A percentile compares a stretch with the other conserved stretches of the same genome.
These are phyloP conservation scores for Kwoniella sp. DNA, from an alignment of 768 basidiomycete species.

Conservation along the genomic window DNA sequence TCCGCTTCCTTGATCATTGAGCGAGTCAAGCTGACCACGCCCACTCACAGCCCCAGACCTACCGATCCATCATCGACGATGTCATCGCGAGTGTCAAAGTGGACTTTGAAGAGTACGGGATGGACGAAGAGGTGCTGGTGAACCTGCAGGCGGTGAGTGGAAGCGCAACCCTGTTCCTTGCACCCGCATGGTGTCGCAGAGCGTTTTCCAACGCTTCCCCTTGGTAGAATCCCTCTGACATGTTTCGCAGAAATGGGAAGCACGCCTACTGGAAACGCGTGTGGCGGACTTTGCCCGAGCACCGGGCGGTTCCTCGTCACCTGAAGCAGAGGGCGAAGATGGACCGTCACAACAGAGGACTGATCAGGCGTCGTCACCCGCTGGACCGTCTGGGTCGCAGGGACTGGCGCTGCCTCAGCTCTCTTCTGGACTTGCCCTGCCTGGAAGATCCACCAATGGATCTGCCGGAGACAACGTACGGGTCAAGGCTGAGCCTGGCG, in stretches of 20 bases:
- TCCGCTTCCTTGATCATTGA: background rate
- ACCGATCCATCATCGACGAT: conserved; percentile 94
- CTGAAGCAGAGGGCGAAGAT: conserved; percentile 62
- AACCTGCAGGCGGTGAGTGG: conserved; percentile 79
- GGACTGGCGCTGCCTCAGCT: conserved; percentile 4
- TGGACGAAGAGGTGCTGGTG: conserved; percentile 81
- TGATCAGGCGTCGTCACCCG: conserved; percentile 5
- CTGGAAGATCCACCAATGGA: conserved; percentile 5
- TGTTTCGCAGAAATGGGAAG: conserved; percentile 82
- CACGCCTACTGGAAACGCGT: conserved; percentile 84
- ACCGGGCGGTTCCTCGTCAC: conserved; percentile 58
- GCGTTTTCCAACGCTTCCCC: background rate
- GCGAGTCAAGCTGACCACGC: background rate
- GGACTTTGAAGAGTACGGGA: conserved; percentile 96
- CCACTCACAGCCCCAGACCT: conserved; percentile 82
- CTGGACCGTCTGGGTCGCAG: conserved; percentile 5
- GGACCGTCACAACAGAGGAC: conserved; percentile 25
- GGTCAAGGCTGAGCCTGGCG: conserved; percentile 33
- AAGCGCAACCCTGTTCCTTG: background rate
- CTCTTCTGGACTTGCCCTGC: conserved; percentile 13
- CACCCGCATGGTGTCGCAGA: background rate
- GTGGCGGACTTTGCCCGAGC: conserved; percentile 82
- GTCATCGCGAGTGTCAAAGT: conserved; percentile 79
- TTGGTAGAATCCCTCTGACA: background rate
- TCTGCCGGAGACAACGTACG: conserved; percentile 14